Percentiles rank a stretch among this genome's conserved stretches.
phyloP scores from a whole-genome alignment of 2,329 filamentous ascomycete species.

The Apiospora malaysiana region DNA sequence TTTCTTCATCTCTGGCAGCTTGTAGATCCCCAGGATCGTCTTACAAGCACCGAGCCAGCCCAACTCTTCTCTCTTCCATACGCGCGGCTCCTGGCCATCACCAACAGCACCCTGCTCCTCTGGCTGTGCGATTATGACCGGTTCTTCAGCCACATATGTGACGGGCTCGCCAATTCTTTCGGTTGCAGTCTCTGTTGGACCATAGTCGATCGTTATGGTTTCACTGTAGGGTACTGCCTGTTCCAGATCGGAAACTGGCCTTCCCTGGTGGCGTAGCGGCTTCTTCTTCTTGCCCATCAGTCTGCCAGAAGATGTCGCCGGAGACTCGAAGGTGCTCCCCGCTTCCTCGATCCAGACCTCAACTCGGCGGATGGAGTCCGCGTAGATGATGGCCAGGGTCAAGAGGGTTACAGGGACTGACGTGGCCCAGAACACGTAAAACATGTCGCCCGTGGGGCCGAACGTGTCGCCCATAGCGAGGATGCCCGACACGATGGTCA shows the following conservation, averaged over 20 bases:
- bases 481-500: slow-evolving; percentile 54
- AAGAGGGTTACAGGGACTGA: slow-evolving; percentile 45
- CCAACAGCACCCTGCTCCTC: slow-evolving; percentile 19
- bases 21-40: slow-evolving; percentile 44
- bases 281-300: not conserved
- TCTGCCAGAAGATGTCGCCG: not conserved
- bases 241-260: slow-evolving; percentile 27
- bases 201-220: slow-evolving; percentile 28
- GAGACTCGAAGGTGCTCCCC: not conserved
- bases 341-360: slow-evolving; percentile 53
- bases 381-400: slow-evolving; percentile 52
- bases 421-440: slow-evolving; percentile 57
- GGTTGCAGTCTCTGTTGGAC: not conserved
- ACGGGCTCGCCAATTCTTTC: slow-evolving; percentile 27
- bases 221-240: slow-evolving; percentile 27
- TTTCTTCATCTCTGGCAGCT: slow-evolving; percentile 31
- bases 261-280: not conserved
- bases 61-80: slow-evolving; percentile 50
- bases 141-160: slow-evolving; percentile 25
- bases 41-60: slow-evolving; percentile 55
- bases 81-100: slow-evolving; percentile 38
- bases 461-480: slow-evolving; percentile 54
- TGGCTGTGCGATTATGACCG: slow-evolving; percentile 41
- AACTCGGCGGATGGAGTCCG: slow-evolving; percentile 51
- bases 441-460: slow-evolving; percentile 46